These are phyloP conservation scores for Gentiana macrophylla DNA, from an alignment of 257 asterid genomes.

Conservation along the genomic window DNA sequence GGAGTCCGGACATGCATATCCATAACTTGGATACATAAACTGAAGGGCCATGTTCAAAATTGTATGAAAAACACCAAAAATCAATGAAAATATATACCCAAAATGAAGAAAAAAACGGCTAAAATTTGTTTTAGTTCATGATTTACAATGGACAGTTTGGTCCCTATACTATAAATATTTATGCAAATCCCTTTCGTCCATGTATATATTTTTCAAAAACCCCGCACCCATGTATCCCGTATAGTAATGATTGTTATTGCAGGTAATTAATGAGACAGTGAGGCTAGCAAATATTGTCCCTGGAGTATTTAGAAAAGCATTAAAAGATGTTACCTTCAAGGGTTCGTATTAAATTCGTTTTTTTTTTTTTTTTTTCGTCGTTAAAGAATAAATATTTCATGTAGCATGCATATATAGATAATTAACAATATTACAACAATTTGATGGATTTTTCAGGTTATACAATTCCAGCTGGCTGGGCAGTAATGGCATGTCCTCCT, in stretches of 20 bases:
- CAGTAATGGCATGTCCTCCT: slow-evolving; percentile 90
- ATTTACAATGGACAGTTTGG: too few species aligned
- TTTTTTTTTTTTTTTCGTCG: too few species aligned
- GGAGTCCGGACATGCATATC: too few species aligned
- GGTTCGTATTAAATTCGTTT: slow-evolving; percentile 30
- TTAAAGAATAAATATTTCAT: too few species aligned
- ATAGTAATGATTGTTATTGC: slow-evolving; percentile 21
- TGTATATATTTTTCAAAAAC: too few species aligned
- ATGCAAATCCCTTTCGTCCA: too few species aligned
- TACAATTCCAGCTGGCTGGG: slow-evolving; percentile 94
- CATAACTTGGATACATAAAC: too few species aligned
- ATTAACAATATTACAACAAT: slow-evolving; percentile 9
- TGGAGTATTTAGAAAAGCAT: slow-evolving; percentile 69
- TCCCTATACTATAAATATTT: too few species aligned
- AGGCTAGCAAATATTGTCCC: slow-evolving; percentile 92
- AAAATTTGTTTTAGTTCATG: too few species aligned
- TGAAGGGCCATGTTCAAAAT: too few species aligned
- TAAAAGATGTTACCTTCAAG: slow-evolving; percentile 55
- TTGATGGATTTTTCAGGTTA: slow-evolving; percentile 40
- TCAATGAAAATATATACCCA: neutral
- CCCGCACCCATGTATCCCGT: neutral
- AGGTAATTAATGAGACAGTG: slow-evolving; percentile 81
- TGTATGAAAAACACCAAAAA: too few species aligned
- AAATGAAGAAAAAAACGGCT: too few species aligned
- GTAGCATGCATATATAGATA: neutral